These are phyloP conservation scores for Penicillium sp. DNA, from an alignment of 2,329 filamentous ascomycete species.

Conservation along the genomic window DNA sequence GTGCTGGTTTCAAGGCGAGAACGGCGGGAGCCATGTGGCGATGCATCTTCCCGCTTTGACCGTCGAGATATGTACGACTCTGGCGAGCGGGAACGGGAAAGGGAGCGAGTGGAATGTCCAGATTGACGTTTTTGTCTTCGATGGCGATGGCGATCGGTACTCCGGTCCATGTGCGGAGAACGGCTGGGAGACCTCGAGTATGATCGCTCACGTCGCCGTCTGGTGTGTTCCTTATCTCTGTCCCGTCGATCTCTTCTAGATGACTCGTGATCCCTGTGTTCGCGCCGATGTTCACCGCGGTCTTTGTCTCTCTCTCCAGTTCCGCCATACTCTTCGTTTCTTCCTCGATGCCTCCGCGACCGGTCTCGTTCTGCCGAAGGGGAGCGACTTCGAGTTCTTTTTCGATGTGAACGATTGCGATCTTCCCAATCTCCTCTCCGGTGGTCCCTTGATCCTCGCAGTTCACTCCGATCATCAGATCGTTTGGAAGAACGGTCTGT, in stretches of 20 bases:
- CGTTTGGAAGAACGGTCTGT: slow-evolving; percentile 37
- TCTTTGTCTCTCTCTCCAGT: slow-evolving; percentile 19
- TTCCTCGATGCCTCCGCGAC: slow-evolving; percentile 25
- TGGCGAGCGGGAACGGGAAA: slow-evolving; percentile 10
- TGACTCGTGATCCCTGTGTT: slow-evolving; percentile 14
- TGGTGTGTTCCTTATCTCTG: slow-evolving; percentile 12
- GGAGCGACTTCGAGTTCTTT: slow-evolving; percentile 32
- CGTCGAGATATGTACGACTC: slow-evolving; percentile 2
- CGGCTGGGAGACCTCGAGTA: slow-evolving; percentile 24
- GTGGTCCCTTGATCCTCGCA: slow-evolving; percentile 22
- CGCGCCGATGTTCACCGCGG: slow-evolving; percentile 17
- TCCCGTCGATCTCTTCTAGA: slow-evolving; percentile 16
- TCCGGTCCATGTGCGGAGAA: slow-evolving; percentile 22
- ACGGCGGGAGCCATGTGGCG: slow-evolving; percentile 2
- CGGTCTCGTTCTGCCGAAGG: slow-evolving; percentile 27
- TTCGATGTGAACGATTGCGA: slow-evolving; percentile 28
- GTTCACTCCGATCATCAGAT: slow-evolving; percentile 28
- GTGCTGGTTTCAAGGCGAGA: slow-evolving; percentile 4
- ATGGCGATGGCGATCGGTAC: slow-evolving; percentile 20
- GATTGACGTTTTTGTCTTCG: slow-evolving; percentile 32
- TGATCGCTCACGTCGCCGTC: slow-evolving; percentile 13
- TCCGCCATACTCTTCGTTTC: slow-evolving; percentile 22
- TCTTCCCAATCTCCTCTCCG: slow-evolving; percentile 22
- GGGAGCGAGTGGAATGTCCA: slow-evolving; percentile 14
- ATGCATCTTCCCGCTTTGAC: slow-evolving; percentile 4